Evolutionary conservation across 345 rosid genomes (phyloP).

Genomic region (Abelmoschus esculentus): DNA sequence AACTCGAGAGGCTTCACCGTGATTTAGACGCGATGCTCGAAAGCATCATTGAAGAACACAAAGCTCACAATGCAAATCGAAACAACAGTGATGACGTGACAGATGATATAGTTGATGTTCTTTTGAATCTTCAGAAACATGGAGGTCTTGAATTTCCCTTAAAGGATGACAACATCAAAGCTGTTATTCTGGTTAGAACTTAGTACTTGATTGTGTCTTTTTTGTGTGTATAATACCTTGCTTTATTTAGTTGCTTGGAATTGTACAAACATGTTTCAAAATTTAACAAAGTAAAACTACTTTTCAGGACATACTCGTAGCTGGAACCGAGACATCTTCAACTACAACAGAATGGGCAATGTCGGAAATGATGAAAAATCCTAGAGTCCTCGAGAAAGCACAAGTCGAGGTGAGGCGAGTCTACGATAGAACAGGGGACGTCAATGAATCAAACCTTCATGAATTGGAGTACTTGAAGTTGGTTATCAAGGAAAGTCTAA

Average conservation of each 20-base stretch:
- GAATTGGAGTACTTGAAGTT: conserved; percentile 22
- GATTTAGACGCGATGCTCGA: not conserved
- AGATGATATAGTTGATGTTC: not conserved
- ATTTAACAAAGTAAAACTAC: not conserved
- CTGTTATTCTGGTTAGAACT: conserved; percentile 23
- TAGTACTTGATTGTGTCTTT: not conserved
- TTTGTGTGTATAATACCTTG: not conserved
- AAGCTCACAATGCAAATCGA: not conserved
- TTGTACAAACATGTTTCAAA: not conserved
- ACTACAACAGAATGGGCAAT: not conserved
- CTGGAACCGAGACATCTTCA: not conserved
- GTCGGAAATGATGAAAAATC: conserved; percentile 17
- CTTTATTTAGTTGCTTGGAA: too few species aligned
- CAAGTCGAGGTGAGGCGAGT: conserved; percentile 27
- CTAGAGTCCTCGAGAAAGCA: conserved; percentile 19
- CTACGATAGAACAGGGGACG: conserved; percentile 8
- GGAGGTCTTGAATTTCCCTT: conserved; percentile 14
- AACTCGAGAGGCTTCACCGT: not conserved
- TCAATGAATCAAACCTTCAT: conserved; percentile 19
- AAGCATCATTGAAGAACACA: not conserved
- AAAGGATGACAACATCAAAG: conserved; percentile 5
- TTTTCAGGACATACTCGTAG: not conserved
- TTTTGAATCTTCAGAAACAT: not conserved
- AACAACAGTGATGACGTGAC: not conserved
- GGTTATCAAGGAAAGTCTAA: conserved; percentile 24